Evolutionary conservation across 2,329 filamentous ascomycete genomes (phyloP).

Genomic region (Clarireedia paspali): DNA sequence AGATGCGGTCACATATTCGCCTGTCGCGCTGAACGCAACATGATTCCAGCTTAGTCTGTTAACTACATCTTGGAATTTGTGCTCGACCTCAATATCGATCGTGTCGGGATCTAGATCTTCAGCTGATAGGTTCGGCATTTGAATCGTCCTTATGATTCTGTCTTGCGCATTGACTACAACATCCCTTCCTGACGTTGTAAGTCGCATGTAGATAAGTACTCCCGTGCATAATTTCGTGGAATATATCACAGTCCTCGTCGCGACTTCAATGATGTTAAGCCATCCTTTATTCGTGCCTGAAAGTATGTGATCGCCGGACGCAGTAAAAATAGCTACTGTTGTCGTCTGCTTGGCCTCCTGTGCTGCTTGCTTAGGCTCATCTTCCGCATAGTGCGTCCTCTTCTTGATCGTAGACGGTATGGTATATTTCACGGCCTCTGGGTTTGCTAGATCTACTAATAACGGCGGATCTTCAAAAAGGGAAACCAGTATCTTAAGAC

Average conservation of each 20-base stretch:
- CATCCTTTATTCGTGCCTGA: conserved; percentile 92
- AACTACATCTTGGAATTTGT: conserved; percentile 97
- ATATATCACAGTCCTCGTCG: conserved; percentile 75
- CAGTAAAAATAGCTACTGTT: conserved; percentile 84
- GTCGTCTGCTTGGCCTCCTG: conserved; percentile 94
- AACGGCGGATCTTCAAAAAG: conserved; percentile 90
- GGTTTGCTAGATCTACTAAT: conserved; percentile 70
- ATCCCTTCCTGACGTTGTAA: conserved; percentile 78
- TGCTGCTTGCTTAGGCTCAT: conserved; percentile 73
- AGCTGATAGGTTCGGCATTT: conserved; percentile 68
- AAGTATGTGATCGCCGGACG: conserved; percentile 79
- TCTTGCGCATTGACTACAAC: conserved; percentile 90
- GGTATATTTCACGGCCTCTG: conserved; percentile 64
- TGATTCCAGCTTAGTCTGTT: conserved; percentile 96
- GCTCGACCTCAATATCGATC: conserved; percentile 84
- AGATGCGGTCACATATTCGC: conserved; percentile 92
- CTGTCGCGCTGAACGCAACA: conserved; percentile 87
- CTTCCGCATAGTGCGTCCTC: conserved; percentile 60
- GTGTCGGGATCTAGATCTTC: conserved; percentile 72
- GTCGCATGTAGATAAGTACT: conserved; percentile 78
- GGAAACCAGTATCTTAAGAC: conserved; percentile 79
- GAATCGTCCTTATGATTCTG: conserved; percentile 87
- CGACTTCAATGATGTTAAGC: conserved; percentile 87
- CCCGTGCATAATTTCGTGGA: conserved; percentile 82
- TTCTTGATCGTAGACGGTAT: conserved; percentile 72